Conservation (phyloP, 1,139 yeast species). For the Yamadazyma conglobata region DNA sequence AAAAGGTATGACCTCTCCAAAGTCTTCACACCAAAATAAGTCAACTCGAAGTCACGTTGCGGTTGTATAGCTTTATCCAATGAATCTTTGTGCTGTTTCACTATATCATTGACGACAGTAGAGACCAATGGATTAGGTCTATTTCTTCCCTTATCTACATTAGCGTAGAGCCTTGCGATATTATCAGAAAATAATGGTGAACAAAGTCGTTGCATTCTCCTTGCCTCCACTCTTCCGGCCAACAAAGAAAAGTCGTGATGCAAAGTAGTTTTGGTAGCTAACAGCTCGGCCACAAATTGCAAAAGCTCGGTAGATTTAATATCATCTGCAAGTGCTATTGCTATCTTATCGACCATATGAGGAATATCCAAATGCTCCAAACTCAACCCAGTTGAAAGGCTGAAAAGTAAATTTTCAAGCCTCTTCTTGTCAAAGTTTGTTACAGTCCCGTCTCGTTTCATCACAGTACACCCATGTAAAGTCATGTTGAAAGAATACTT, state of each 20-base stretch:
- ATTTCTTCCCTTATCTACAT: slow-evolving; percentile 15
- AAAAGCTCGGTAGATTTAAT: slow-evolving; percentile 31
- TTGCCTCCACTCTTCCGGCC: slow-evolving; percentile 46
- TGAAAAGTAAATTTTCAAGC: slow-evolving; percentile 15
- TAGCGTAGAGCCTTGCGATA: slow-evolving; percentile 20
- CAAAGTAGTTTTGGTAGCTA: slow-evolving; percentile 42
- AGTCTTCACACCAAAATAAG: slow-evolving; percentile 54
- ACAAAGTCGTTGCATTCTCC: slow-evolving; percentile 27
- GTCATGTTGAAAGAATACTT: slow-evolving; percentile 3
- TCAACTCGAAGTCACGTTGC: slow-evolving; percentile 38
- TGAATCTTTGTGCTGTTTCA: slow-evolving; percentile 25
- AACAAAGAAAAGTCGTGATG: slow-evolving; percentile 47
- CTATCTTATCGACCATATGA: slow-evolving; percentile 20
- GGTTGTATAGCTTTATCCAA: slow-evolving; percentile 36
- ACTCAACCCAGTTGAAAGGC: slow-evolving; percentile 20
- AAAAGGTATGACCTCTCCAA: slow-evolving; percentile 47
- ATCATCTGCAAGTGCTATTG: slow-evolving; percentile 30
- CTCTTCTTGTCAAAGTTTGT: slow-evolving; percentile 15
- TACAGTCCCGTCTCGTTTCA: slow-evolving; percentile 7
- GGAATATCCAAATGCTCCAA: slow-evolving; percentile 19
- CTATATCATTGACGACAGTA: slow-evolving; percentile 25
- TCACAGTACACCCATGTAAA: slow-evolving; percentile 1
- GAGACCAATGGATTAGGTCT: slow-evolving; percentile 12
- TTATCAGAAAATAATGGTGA: slow-evolving; percentile 32
- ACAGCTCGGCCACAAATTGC: slow-evolving; percentile 39